Evolutionary conservation across 768 basidiomycete genomes (phyloP).

Genomic region (Sutorius australiensis): DNA sequence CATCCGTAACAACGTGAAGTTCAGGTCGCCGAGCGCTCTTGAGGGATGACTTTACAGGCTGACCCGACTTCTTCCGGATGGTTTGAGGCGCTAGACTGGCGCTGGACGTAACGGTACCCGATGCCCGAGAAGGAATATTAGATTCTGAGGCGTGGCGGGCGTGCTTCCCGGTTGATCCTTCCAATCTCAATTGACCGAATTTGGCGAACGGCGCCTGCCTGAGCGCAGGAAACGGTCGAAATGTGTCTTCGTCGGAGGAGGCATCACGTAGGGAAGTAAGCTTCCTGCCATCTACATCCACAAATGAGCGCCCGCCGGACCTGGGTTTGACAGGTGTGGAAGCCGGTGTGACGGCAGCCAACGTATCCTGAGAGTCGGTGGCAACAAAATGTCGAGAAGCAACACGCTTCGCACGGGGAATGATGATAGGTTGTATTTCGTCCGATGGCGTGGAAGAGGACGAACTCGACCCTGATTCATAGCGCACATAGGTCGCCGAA

Average conservation of each 20-base stretch:
- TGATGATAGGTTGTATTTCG: conserved; percentile 32
- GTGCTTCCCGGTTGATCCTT: conserved; percentile 19
- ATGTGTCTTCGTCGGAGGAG: conserved; percentile 31
- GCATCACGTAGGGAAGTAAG: conserved; percentile 21
- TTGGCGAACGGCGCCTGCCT: conserved; percentile 18
- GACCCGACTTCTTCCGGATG: conserved; percentile 91
- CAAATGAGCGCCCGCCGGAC: conserved; percentile 3
- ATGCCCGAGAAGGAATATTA: not conserved
- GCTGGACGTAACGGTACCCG: not conserved
- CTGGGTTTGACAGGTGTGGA: conserved; percentile 33
- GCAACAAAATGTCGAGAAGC: conserved; percentile 26
- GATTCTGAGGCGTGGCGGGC: conserved; percentile 25
- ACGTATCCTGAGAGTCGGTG: conserved; percentile 20
- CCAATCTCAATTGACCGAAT: conserved; percentile 24
- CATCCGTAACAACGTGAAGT: conserved; percentile 50
- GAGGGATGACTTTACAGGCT: conserved; percentile 87
- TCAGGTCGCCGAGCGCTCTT: conserved; percentile 62
- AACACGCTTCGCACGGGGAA: conserved; percentile 37
- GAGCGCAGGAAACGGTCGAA: conserved; percentile 20
- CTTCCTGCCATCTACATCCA: conserved; percentile 14
- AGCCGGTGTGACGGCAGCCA: conserved; percentile 42
- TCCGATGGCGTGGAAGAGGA: conserved; percentile 38
- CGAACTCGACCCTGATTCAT: conserved; percentile 32
- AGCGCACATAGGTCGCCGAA: conserved; percentile 8
- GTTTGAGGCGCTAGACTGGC: conserved; percentile 26